These are phyloP conservation scores for Boeremia exigua DNA, from an alignment of 2,329 filamentous ascomycete species.

Conservation along the genomic window DNA sequence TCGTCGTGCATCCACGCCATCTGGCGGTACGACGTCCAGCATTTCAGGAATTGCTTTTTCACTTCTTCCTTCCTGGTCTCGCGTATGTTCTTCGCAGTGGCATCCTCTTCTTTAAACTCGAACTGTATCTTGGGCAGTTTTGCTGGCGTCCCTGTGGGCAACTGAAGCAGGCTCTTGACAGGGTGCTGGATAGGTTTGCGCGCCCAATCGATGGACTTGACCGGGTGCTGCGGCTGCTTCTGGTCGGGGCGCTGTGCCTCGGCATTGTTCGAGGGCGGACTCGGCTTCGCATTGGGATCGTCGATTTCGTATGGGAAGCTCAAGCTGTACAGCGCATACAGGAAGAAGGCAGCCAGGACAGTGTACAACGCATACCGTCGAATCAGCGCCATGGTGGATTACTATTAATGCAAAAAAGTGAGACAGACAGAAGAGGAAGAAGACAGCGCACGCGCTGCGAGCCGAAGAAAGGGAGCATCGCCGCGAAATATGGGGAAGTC, in stretches of 20 bases:
- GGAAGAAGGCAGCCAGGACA: conserved; percentile 38
- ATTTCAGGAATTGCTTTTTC: conserved; percentile 51
- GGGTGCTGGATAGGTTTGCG: conserved; percentile 50
- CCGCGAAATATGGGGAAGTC: conserved; percentile 3
- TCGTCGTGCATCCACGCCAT: conserved; percentile 59
- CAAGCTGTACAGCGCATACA: conserved; percentile 48
- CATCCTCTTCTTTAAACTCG: conserved; percentile 47
- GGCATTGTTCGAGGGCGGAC: conserved; percentile 15
- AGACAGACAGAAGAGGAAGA: conserved; percentile 14
- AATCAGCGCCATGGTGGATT: conserved; percentile 47
- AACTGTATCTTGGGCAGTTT: conserved; percentile 53
- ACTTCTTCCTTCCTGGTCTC: conserved; percentile 47
- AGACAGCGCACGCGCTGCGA: conserved; percentile 6
- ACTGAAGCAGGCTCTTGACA: conserved; percentile 40
- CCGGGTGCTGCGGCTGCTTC: conserved; percentile 1
- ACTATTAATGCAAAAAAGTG: conserved; percentile 16
- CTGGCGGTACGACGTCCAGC: conserved; percentile 53
- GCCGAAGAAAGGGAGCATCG: conserved; percentile 5
- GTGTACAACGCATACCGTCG: conserved; percentile 48
- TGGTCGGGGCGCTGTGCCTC: conserved; percentile 3
- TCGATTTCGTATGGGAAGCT: conserved; percentile 41
- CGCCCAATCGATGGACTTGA: conserved; percentile 48
- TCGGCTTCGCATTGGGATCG: conserved; percentile 7
- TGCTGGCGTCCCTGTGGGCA: conserved; percentile 48
- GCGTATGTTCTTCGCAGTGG: conserved; percentile 40